Percentiles rank a stretch among this genome's conserved stretches.
Evolutionary conservation across 495 filamentous ascomycete species (phyloP).

Genomic region (Tuber aestivum): DNA sequence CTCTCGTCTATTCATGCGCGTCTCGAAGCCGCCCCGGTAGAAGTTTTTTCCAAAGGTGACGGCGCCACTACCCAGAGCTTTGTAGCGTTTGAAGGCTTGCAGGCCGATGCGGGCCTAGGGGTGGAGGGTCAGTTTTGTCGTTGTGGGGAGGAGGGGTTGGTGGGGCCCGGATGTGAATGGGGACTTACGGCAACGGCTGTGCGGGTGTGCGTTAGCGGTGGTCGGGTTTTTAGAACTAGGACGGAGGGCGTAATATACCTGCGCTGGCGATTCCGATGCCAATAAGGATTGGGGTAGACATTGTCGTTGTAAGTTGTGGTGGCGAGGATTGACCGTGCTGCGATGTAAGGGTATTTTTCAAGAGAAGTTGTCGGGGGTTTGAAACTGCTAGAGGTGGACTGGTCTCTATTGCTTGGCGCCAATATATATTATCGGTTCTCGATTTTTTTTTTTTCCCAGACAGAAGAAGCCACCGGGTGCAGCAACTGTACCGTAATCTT

Average conservation of each 20-base stretch:
- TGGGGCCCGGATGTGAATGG: constrained; percentile 7
- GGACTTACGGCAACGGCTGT: constrained; percentile 32
- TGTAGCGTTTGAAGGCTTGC: constrained; percentile 76
- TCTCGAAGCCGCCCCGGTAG: constrained; percentile 97
- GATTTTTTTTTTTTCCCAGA: neutral
- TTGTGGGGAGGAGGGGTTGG: neutral
- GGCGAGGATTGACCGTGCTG: constrained; percentile 9
- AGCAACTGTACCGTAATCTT: neutral
- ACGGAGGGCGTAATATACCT: constrained; percentile 42
- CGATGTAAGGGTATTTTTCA: neutral
- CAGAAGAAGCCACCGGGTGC: neutral
- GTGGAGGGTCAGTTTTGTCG: constrained; percentile 12
- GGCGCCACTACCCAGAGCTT: constrained; percentile 54
- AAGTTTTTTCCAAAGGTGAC: constrained; percentile 79
- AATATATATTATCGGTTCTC: neutral
- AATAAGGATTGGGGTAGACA: constrained; percentile 69
- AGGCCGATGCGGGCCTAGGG: constrained; percentile 80
- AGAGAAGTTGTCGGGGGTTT: neutral
- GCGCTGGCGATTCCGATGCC: constrained; percentile 65
- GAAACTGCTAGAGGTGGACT: neutral
- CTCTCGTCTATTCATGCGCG: constrained; percentile 84
- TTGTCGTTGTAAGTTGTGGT: constrained; percentile 43
- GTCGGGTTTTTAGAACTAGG: neutral
- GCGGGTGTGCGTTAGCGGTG: neutral
- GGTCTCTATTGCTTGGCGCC: neutral